Evolutionary conservation across 345 rosid species (phyloP).

Genomic region (Camelina sativa): DNA sequence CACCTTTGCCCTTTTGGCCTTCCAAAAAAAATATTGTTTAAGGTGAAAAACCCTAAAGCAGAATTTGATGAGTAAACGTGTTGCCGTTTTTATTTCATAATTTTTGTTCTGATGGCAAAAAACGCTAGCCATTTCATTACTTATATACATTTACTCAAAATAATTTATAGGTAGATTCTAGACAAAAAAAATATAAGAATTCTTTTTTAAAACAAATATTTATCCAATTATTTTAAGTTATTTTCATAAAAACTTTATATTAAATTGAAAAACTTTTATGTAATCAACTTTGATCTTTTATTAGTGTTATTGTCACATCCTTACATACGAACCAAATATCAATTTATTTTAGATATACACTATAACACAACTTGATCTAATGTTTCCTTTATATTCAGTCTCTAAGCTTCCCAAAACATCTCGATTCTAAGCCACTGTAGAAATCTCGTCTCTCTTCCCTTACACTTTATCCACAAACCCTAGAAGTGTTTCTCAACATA

Average conservation of each 20-base stretch:
- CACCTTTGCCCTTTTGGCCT: neutral
- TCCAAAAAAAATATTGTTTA: neutral
- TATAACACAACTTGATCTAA: neutral
- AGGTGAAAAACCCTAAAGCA: neutral
- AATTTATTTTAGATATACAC: no score
- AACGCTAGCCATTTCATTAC: no score
- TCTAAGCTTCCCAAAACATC: neutral
- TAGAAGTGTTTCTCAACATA: constrained; percentile 21
- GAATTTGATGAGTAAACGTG: neutral
- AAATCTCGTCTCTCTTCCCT: constrained; percentile 31
- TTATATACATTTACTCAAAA: no score
- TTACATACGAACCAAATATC: no score
- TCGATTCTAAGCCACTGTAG: constrained; percentile 8
- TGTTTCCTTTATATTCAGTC: neutral
- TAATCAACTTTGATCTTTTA: no score
- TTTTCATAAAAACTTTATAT: no score
- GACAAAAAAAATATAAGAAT: no score
- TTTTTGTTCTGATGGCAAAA: no score
- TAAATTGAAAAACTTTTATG: no score
- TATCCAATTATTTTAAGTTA: neutral
- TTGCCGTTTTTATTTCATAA: neutral
- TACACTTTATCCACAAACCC: constrained; percentile 28
- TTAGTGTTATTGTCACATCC: no score
- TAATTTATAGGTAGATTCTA: no score
- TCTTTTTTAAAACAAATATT: no score